These are phyloP conservation scores for Boletellus ananas DNA, from an alignment of 768 basidiomycete genomes.

Conservation along the genomic window DNA sequence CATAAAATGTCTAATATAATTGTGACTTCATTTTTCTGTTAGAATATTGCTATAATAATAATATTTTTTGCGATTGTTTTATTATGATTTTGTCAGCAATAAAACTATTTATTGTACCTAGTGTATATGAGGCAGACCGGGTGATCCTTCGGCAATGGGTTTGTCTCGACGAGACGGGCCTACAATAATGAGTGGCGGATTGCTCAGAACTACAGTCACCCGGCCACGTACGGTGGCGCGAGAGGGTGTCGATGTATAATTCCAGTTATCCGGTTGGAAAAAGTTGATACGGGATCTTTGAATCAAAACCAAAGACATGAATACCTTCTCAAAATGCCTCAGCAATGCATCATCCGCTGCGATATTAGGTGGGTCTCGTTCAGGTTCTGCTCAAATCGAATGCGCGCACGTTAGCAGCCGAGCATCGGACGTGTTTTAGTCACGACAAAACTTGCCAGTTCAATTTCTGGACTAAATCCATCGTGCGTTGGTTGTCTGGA, in stretches of 20 bases:
- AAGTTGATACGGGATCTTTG: background rate
- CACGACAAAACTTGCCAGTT: conserved; percentile 10
- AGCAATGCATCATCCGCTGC: conserved; percentile 77
- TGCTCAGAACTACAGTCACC: background rate
- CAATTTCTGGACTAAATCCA: conserved; percentile 28
- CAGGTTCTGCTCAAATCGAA: conserved; percentile 79
- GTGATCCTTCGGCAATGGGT: conserved; percentile 80
- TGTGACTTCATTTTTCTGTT: too few species aligned
- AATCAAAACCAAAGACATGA: conserved; percentile 3
- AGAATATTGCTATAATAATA: too few species aligned
- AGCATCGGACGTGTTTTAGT: background rate
- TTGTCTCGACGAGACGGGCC: conserved; percentile 82
- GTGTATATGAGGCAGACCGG: conserved; percentile 71
- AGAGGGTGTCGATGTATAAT: conserved; percentile 62
- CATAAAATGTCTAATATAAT: too few species aligned
- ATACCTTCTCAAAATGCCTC: conserved; percentile 75
- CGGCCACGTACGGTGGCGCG: background rate
- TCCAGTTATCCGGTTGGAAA: conserved; percentile 58
- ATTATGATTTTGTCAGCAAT: too few species aligned
- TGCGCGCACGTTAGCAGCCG: background rate
- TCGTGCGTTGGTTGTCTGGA: background rate
- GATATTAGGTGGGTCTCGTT: conserved; percentile 84
- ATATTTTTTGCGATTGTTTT: too few species aligned
- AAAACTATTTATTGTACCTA: too few species aligned
- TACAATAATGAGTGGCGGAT: conserved; percentile 15